Conservation (phyloP, 2,329 filamentous ascomycete genomes). For the Rhinocladiella similis region DNA sequence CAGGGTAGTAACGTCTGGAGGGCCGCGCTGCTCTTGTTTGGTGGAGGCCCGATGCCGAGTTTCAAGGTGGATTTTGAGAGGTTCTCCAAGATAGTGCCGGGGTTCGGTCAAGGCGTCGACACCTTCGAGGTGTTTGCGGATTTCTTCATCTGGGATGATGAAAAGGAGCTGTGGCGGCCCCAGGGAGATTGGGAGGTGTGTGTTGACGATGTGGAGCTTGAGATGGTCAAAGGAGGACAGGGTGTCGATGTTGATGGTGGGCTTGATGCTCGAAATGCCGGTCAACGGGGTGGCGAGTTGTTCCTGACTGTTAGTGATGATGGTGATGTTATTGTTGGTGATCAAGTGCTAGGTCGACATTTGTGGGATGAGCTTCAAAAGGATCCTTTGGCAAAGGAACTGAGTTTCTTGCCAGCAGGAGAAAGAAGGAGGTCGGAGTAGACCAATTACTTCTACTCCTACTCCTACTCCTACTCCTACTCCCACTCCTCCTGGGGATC, state of each 20-base stretch:
- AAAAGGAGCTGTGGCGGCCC: background rate
- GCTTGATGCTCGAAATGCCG: background rate
- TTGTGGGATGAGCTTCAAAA: too few species aligned
- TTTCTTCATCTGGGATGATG: background rate
- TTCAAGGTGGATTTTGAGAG: background rate
- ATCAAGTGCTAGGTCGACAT: too few species aligned
- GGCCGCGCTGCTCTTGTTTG: slow-evolving; percentile 1
- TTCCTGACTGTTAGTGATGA: background rate
- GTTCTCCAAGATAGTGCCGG: background rate
- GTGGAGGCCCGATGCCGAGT: slow-evolving; percentile 1
- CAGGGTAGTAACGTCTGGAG: background rate
- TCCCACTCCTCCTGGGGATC: too few species aligned
- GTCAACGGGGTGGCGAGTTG: background rate
- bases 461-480: too few species aligned
- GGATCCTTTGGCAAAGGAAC: too few species aligned
- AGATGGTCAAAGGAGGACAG: background rate
- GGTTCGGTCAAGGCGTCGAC: slow-evolving; percentile 1
- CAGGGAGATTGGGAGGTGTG: slow-evolving; percentile 10
- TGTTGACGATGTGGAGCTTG: slow-evolving; percentile 7
- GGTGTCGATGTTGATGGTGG: background rate
- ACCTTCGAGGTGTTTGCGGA: slow-evolving; percentile 5
- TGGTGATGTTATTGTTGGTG: too few species aligned
- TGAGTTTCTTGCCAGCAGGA: too few species aligned
- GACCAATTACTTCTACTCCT: too few species aligned
- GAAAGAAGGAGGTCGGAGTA: too few species aligned